phyloP scores from a whole-genome alignment of 345 rosid species.

The Bruguiera gymnorhiza region DNA sequence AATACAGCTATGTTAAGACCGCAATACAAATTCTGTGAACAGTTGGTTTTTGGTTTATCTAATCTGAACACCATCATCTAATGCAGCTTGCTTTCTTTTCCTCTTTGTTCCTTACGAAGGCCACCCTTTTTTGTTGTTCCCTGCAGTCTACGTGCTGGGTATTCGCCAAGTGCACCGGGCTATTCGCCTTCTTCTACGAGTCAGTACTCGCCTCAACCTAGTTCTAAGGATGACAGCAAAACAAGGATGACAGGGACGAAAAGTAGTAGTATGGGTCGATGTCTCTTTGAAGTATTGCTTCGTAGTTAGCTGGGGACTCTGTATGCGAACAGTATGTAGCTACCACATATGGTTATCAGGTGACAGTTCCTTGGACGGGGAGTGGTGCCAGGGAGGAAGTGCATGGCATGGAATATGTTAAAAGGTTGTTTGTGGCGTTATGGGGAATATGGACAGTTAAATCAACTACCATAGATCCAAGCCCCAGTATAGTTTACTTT shows the following conservation, averaged over 20 bases:
- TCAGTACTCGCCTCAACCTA: conserved; percentile 68
- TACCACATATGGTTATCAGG: too few relatives aligned
- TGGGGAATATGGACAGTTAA: too few relatives aligned
- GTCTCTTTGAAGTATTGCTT: too few relatives aligned
- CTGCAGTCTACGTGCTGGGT: conserved; percentile 70
- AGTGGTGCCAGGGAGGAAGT: too few relatives aligned
- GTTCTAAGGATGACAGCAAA: conserved; percentile 46
- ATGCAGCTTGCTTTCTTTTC: background rate
- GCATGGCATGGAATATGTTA: too few relatives aligned
- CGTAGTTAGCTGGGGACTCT: too few relatives aligned
- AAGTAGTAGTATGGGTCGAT: conserved; percentile 19
- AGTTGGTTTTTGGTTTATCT: background rate
- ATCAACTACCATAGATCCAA: too few relatives aligned
- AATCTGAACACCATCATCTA: background rate
- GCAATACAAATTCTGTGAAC: too few relatives aligned
- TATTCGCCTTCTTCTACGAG: conserved; percentile 77
- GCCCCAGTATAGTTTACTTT: too few relatives aligned
- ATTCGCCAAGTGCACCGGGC: conserved; percentile 78
- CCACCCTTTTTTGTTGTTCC: conserved; percentile 1
- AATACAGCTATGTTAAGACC: conserved; percentile 39
- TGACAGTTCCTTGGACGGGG: too few relatives aligned
- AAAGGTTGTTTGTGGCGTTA: too few relatives aligned
- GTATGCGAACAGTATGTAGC: too few relatives aligned
- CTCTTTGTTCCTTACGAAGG: background rate
- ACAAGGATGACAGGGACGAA: conserved; percentile 22